phyloP scores from a whole-genome alignment of 2,329 filamentous ascomycete species.

The Neopestalotiopsis sp. region DNA sequence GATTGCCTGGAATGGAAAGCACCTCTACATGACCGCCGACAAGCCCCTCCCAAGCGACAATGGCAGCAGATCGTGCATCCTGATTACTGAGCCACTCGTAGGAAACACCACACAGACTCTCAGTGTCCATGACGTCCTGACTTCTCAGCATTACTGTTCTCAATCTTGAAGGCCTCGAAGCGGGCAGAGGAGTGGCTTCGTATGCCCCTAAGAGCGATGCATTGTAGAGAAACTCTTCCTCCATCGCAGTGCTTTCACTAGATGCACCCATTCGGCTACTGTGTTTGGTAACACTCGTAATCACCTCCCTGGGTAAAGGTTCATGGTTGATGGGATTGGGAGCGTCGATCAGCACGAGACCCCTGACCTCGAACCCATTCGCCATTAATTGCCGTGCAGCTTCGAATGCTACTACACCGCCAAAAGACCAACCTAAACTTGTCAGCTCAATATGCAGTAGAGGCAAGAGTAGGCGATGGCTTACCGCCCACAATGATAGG shows the following conservation, averaged over 20 bases:
- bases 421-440: constrained; percentile 61
- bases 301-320: constrained; percentile 43
- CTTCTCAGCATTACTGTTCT: constrained; percentile 19
- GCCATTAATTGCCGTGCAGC: constrained; percentile 44
- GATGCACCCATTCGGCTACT: not conserved
- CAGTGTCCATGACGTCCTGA: constrained; percentile 22
- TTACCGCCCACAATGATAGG: constrained; percentile 17
- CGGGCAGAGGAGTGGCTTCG: constrained; percentile 10
- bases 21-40: constrained; percentile 11
- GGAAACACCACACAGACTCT: constrained; percentile 24
- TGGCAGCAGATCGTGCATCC: not conserved
- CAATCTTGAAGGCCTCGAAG: not conserved
- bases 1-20: constrained; percentile 15
- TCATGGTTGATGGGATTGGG: constrained; percentile 51
- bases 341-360: constrained; percentile 49
- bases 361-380: constrained; percentile 41
- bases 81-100: constrained; percentile 27
- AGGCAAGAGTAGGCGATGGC: not conserved
- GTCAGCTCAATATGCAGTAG: not conserved
- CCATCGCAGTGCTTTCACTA: not conserved
- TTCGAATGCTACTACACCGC: constrained; percentile 61
- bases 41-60: constrained; percentile 11
- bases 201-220: constrained; percentile 20
- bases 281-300: constrained; percentile 12
- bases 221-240: constrained; percentile 21